A percentile compares a stretch with the other conserved stretches of the same genome.
Conservation (phyloP, 805 yeast genomes). For the Candida corydali region DNA sequence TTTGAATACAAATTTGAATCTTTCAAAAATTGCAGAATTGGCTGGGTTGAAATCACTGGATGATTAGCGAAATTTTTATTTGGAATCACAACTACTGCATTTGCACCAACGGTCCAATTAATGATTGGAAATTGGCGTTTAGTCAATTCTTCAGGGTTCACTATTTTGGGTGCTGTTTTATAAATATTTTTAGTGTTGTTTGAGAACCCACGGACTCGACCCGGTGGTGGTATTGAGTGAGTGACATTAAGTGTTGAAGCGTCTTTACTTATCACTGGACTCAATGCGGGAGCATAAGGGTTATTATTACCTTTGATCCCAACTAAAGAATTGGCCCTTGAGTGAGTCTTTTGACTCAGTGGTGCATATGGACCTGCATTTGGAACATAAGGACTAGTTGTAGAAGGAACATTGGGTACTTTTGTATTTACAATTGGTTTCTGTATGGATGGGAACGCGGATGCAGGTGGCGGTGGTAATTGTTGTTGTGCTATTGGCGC, state of each 20-base stretch:
- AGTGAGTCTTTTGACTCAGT: slow-evolving; percentile 30
- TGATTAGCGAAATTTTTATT: slow-evolving; percentile 26
- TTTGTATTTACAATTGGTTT: slow-evolving; percentile 20
- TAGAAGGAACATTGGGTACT: slow-evolving; percentile 16
- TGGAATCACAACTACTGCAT: slow-evolving; percentile 26
- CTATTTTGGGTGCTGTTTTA: slow-evolving; percentile 9
- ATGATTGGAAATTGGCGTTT: slow-evolving; percentile 73
- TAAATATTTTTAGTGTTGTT: slow-evolving; percentile 15
- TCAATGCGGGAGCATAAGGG: slow-evolving; percentile 37
- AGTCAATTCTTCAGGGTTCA: slow-evolving; percentile 51
- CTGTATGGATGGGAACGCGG: slow-evolving; percentile 9
- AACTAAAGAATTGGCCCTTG: slow-evolving; percentile 37
- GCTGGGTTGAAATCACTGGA: slow-evolving; percentile 29
- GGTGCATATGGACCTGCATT: slow-evolving; percentile 44
- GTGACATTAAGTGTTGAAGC: neutral
- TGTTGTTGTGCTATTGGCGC: slow-evolving; percentile 4
- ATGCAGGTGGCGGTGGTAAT: neutral
- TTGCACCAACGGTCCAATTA: slow-evolving; percentile 47
- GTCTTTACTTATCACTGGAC: slow-evolving; percentile 2
- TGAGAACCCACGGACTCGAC: slow-evolving; percentile 24
- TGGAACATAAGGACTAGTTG: slow-evolving; percentile 40
- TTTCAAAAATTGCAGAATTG: slow-evolving; percentile 15
- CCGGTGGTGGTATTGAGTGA: slow-evolving; percentile 10
- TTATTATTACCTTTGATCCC: slow-evolving; percentile 40
- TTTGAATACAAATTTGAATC: slow-evolving; percentile 24